Evolutionary conservation across 495 filamentous ascomycete genomes (phyloP).

Genomic region (Neurospora hispaniola): DNA sequence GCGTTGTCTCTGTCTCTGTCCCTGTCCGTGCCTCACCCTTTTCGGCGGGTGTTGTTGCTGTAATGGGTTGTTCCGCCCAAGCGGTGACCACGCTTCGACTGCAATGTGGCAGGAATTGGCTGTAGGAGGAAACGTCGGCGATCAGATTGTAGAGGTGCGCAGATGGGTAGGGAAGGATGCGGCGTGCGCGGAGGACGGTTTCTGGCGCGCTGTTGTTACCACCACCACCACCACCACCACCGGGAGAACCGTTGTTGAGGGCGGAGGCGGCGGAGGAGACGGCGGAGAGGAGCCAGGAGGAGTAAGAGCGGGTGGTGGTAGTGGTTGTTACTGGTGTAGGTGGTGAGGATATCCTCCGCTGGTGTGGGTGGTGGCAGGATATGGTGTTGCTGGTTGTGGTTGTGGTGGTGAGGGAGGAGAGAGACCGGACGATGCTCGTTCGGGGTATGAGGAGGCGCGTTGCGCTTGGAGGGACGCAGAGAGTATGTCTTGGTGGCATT

Average conservation of each 20-base stretch:
- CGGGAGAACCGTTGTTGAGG: not conserved
- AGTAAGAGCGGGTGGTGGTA: not conserved
- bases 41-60: conserved; percentile 1
- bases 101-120: conserved; percentile 79
- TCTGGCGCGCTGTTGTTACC: not conserved
- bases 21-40: too few species aligned
- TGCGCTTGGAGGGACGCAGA: not conserved
- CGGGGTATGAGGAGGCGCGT: not conserved
- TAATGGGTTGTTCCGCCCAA: conserved; percentile 23
- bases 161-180: conserved; percentile 70
- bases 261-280: not conserved
- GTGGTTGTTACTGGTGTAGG: not conserved
- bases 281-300: not conserved
- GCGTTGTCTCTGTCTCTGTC: too few species aligned
- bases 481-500: not conserved
- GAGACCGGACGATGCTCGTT: not conserved
- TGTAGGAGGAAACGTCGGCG: conserved; percentile 74
- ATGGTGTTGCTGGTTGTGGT: conserved; percentile 2
- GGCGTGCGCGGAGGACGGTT: conserved; percentile 53
- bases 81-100: conserved; percentile 55
- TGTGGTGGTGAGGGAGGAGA: conserved; percentile 2
- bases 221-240: too few species aligned
- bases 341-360: not conserved
- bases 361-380: not conserved
- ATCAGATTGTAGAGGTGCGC: conserved; percentile 66